Base-by-base conservation (phyloP, 2,329 filamentous ascomycete genomes). In the Fusarium nanum region DNA sequence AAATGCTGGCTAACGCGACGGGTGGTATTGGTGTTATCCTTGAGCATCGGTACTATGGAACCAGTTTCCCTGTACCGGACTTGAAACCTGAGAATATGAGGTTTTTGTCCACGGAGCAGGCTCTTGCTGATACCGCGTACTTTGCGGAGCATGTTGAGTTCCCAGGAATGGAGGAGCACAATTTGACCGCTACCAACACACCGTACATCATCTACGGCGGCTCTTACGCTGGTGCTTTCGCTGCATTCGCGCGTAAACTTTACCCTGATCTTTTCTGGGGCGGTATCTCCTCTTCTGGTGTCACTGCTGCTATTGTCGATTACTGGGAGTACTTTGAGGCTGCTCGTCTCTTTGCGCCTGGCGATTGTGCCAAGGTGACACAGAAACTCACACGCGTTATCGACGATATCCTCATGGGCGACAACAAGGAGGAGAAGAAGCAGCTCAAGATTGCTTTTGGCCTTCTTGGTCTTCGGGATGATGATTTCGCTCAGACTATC, bases 21-120 rank as follows among this genome's bases (percentile, higher is more conserved):
- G 83, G 89, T 60, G 93, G 93, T 2, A 81, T 97, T 27, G 93
- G 90, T 5, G 91, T 97, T 4, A 87, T 97, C 48, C 85, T 97
- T 5, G 93, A 97, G 81, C 93, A 97, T 76, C 88, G 93, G 30
- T 97, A 97, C 83, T 97, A 97, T 76, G 93, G 93, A 59, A 85
- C 84, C 14, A 94, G 92, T 76, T 89, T 91, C 57, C 93, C 93
- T 0, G 87, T 88, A 0, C 78, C 84, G 2, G 86, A 94, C 74
- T 83, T 95, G 44, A 84, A 80, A 72, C 90, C 88, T 0, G 82
- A 92, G 76, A 94, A 88, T 72, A 81, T 97, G 68, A 90, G 93
- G 5, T 97, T 96, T 82, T 82, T 97, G 75, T 91, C 92, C 1
- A 96, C 93, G 0, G 92, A 94, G 72, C 93, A 97, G 78, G 89